Conservation (phyloP, 2,329 filamentous ascomycete genomes). For the Sporothrix curviconia region DNA sequence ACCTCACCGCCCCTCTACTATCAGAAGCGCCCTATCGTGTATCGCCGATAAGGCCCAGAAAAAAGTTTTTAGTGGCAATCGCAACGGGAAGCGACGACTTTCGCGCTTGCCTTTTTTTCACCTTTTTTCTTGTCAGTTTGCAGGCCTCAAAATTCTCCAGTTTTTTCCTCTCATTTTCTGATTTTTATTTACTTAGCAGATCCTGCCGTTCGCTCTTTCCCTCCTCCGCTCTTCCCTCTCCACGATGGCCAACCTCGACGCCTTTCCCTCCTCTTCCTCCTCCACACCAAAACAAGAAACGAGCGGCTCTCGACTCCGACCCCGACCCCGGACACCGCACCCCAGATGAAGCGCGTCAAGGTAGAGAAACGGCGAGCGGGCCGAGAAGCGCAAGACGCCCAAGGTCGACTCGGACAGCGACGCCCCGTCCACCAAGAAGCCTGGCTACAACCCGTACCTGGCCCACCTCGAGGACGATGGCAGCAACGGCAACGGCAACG, state of each 20-base stretch:
- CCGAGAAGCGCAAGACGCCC: slow-evolving; percentile 12
- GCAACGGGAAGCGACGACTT: not conserved
- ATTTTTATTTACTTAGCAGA: slow-evolving; percentile 8
- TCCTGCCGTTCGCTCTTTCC: not conserved
- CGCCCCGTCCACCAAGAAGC: not conserved
- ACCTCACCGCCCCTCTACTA: not conserved
- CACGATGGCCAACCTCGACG: not conserved
- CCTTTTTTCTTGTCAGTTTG: slow-evolving; percentile 6
- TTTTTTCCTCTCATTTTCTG: slow-evolving; percentile 8
- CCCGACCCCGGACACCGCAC: slow-evolving; percentile 20
- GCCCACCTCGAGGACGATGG: slow-evolving; percentile 64
- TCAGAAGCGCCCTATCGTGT: slow-evolving; percentile 8
- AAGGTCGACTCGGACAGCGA: slow-evolving; percentile 15
- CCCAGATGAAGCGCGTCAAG: slow-evolving; percentile 29
- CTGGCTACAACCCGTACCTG: slow-evolving; percentile 72
- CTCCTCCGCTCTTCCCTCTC: not conserved
- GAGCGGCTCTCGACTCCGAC: slow-evolving; percentile 20
- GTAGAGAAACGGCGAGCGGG: slow-evolving; percentile 15
- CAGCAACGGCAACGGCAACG: slow-evolving; percentile 30
- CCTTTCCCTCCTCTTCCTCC: not conserved
- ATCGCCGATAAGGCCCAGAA: slow-evolving; percentile 13
- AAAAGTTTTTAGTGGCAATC: slow-evolving; percentile 14
- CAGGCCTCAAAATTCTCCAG: slow-evolving; percentile 10
- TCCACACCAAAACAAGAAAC: slow-evolving; percentile 6
- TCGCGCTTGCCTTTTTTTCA: not conserved